Percentiles rank a stretch among this genome's conserved stretches.
phyloP scores from a whole-genome alignment of 768 basidiomycete genomes.

The Leucogyrophana mollusca region DNA sequence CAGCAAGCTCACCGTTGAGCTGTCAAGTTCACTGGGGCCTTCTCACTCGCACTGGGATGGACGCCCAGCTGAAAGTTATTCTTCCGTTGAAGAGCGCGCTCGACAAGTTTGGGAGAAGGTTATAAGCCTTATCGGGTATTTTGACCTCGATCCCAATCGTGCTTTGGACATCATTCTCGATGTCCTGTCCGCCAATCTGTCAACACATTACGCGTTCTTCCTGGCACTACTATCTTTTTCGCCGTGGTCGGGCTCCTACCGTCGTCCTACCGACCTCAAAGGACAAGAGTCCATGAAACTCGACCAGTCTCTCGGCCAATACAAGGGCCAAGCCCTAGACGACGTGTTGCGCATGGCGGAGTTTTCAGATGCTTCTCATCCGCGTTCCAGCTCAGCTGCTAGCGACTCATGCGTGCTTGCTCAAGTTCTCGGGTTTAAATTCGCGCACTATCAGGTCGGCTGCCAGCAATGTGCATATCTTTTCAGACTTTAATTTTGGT shows the following conservation, averaged over 20 bases:
- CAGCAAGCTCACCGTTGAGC: slow-evolving; percentile 85
- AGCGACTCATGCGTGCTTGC: slow-evolving; percentile 59
- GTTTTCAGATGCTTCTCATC: slow-evolving; percentile 17
- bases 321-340: slow-evolving; percentile 61
- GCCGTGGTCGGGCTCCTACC: slow-evolving; percentile 73
- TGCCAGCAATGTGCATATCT: neutral
- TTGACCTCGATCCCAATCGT: slow-evolving; percentile 93
- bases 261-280: slow-evolving; percentile 23
- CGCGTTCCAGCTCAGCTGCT: neutral
- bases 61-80: slow-evolving; percentile 56
- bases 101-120: slow-evolving; percentile 79
- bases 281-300: slow-evolving; percentile 35
- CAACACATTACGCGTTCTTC: slow-evolving; percentile 87
- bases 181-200: slow-evolving; percentile 78
- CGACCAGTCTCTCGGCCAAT: slow-evolving; percentile 39
- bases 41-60: slow-evolving; percentile 70
- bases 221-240: slow-evolving; percentile 82
- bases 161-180: slow-evolving; percentile 94
- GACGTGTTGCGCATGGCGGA: slow-evolving; percentile 64
- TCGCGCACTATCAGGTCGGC: slow-evolving; percentile 82
- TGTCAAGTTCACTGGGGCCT: slow-evolving; percentile 74
- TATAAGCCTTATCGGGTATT: slow-evolving; percentile 90
- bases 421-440: slow-evolving; percentile 98
- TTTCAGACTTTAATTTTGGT: slow-evolving; percentile 13
- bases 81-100: slow-evolving; percentile 61